A percentile compares a stretch with the other conserved stretches of the same genome.
Conservation (phyloP, 2,329 filamentous ascomycete genomes). For the Cladosporium sp. region DNA sequence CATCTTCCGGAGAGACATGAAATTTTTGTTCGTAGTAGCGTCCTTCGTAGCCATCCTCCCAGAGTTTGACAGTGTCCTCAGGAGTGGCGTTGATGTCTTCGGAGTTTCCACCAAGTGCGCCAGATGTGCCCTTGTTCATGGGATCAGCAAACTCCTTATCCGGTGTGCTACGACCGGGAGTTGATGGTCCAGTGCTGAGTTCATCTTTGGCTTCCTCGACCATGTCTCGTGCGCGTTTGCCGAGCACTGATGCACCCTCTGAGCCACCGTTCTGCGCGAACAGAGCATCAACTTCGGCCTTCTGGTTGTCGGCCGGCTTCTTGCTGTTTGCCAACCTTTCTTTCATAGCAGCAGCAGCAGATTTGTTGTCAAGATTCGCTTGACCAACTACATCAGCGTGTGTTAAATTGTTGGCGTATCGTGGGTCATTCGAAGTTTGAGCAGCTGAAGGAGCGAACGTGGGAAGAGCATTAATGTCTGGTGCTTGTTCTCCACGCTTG, state of each 20-base stretch:
- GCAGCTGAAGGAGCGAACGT: slow-evolving; percentile 53
- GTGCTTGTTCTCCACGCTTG: slow-evolving; percentile 27
- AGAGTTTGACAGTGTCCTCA: slow-evolving; percentile 78
- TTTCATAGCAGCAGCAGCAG: slow-evolving; percentile 83
- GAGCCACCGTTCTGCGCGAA: slow-evolving; percentile 23
- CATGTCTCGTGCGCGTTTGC: slow-evolving; percentile 73
- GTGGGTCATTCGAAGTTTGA: slow-evolving; percentile 46
- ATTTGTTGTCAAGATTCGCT: slow-evolving; percentile 81
- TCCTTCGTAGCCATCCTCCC: slow-evolving; percentile 93
- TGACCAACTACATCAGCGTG: slow-evolving; percentile 77
- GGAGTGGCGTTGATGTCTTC: slow-evolving; percentile 56
- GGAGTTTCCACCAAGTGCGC: slow-evolving; percentile 37
- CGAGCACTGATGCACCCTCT: slow-evolving; percentile 47
- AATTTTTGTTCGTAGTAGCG: slow-evolving; percentile 98
- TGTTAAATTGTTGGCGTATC: slow-evolving; percentile 55
- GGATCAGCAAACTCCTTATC: slow-evolving; percentile 29
- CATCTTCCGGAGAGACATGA: slow-evolving; percentile 71
- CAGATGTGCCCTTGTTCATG: slow-evolving; percentile 25
- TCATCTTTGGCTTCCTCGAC: slow-evolving; percentile 52
- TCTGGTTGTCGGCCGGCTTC: slow-evolving; percentile 28
- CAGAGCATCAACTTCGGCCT: slow-evolving; percentile 26
- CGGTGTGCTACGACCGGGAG: slow-evolving; percentile 57
- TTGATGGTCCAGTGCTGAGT: slow-evolving; percentile 33
- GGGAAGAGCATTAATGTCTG: slow-evolving; percentile 44
- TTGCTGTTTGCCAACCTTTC: slow-evolving; percentile 61